Conservation (phyloP, 176 grass and related monocot genomes). For the Oropetium thomaeum region DNA sequence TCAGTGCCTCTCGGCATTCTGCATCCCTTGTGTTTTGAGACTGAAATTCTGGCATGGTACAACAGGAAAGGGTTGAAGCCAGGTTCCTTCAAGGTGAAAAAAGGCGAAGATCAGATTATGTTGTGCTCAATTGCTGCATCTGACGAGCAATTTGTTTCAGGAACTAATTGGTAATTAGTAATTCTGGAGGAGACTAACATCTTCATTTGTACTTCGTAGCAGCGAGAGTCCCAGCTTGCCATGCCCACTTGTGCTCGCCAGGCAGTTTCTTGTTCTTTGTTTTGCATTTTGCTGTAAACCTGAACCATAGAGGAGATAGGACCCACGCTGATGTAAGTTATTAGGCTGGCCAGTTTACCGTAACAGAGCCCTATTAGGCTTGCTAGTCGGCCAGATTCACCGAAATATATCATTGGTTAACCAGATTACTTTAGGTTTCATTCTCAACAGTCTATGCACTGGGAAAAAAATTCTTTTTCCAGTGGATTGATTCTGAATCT, state of each 20-base stretch:
- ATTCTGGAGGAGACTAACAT: background rate
- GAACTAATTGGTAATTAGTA: background rate
- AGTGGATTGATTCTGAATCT: background rate
- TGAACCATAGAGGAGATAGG: background rate
- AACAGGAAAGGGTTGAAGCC: background rate
- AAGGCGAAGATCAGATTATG: background rate
- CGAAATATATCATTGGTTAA: background rate
- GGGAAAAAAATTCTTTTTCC: too few species aligned
- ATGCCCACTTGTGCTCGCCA: background rate
- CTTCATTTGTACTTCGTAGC: background rate
- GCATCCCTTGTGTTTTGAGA: background rate
- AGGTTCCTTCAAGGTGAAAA: background rate
- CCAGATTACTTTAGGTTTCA: background rate
- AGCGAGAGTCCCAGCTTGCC: background rate
- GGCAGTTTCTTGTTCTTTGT: background rate
- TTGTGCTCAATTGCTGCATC: background rate
- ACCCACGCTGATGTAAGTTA: constrained; percentile 18
- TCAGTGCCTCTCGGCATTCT: background rate
- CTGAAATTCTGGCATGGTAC: background rate
- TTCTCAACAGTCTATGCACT: background rate
- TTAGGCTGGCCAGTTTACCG: too few species aligned
- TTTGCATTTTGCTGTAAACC: background rate
- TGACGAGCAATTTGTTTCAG: background rate
- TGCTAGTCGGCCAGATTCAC: constrained; percentile 4
- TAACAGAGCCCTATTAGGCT: too few species aligned